A percentile compares a stretch with the other conserved stretches of the same genome.
phyloP scores from a whole-genome alignment of 2,329 filamentous ascomycete species.

The Nannizziopsis arthrosporioides region DNA sequence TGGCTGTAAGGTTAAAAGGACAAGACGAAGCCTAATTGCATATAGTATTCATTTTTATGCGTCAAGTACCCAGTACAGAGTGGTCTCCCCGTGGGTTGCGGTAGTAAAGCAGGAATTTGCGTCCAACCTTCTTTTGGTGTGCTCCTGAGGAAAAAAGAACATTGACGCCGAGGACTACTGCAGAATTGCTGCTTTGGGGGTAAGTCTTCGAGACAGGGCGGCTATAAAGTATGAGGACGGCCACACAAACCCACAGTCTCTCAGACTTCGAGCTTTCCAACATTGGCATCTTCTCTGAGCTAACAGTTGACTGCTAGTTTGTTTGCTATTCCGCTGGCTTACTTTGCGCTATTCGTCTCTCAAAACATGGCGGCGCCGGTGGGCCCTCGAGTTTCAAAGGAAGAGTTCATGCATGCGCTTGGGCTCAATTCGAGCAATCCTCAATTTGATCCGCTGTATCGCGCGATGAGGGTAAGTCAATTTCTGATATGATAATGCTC shows the following conservation, averaged over 20 bases:
- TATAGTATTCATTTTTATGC: conserved; percentile 12
- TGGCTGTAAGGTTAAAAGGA: conserved; percentile 10
- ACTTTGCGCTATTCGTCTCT: background rate
- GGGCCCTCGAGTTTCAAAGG: conserved; percentile 35
- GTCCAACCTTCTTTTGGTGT: conserved; percentile 10
- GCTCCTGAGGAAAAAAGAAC: conserved; percentile 4
- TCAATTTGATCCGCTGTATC: conserved; percentile 35
- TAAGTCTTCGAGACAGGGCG: background rate
- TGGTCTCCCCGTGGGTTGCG: conserved; percentile 9
- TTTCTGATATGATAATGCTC: background rate
- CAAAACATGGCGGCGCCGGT: conserved; percentile 24
- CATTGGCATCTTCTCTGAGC: background rate
- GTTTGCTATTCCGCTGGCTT: conserved; percentile 1
- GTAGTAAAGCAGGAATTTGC: conserved; percentile 10
- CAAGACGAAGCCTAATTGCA: conserved; percentile 10
- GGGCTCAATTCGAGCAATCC: conserved; percentile 32
- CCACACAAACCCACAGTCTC: conserved; percentile 1
- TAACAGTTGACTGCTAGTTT: background rate
- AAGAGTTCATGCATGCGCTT: conserved; percentile 37
- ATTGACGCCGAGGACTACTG: conserved; percentile 10
- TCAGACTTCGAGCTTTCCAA: background rate
- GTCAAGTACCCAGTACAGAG: conserved; percentile 12
- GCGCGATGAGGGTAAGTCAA: conserved; percentile 34
- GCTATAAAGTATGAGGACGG: conserved; percentile 5
- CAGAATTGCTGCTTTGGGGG: conserved; percentile 12